Base-by-base conservation (phyloP, 1,284 basidiomycete genomes). In the Marasmius tenuissimus region DNA sequence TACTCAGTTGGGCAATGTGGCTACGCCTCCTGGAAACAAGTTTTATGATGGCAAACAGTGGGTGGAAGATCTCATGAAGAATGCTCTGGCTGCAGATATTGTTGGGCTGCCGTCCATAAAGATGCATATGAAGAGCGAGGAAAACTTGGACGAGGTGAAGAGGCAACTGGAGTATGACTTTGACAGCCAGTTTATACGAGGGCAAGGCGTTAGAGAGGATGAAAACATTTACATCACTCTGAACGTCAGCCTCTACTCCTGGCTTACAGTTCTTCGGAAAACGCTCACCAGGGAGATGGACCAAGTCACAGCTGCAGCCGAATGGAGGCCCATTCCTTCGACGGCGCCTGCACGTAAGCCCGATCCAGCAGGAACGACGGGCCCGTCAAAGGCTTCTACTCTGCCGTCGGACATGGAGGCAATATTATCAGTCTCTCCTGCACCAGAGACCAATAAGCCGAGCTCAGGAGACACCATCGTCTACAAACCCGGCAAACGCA, bases 171-270 rank as follows among this genome's bases (percentile, higher is more conserved):
- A 78, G 5, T 93, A 93, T 67, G 85, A 89, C 68, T 93, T 93
- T 74, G 78, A 86, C 72, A 92, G 89, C 69, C 78, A 82, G 59
- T 93, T 93, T 70, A 73, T 81, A 39, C 81, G 83, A 48, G 76
- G 78, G 22, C 77, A 80, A 58, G 82, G 81, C 14, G 75, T 78
- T 66, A 81, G 80, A 66, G 83, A 85, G 54, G 86, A 91, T 64
- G 87, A 92, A 65, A 87, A 91, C 65, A 92, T 93, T 59, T 93
- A 87, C 72, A 91, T 93, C 72, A 89, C 90, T 1, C 79, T 93
- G 65, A 93, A 93, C 73, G 86, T 93, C 69, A 82, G 87, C 0
- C 77, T 93, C 1, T 93, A 93, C 68, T 85, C 89, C 12, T 92
- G 91, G 90, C 81, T 93, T 33, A 91, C 89, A 0, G 72, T 88